Conservation (phyloP, 768 basidiomycete species). For the Rhodotorula kratochvilovae region DNA sequence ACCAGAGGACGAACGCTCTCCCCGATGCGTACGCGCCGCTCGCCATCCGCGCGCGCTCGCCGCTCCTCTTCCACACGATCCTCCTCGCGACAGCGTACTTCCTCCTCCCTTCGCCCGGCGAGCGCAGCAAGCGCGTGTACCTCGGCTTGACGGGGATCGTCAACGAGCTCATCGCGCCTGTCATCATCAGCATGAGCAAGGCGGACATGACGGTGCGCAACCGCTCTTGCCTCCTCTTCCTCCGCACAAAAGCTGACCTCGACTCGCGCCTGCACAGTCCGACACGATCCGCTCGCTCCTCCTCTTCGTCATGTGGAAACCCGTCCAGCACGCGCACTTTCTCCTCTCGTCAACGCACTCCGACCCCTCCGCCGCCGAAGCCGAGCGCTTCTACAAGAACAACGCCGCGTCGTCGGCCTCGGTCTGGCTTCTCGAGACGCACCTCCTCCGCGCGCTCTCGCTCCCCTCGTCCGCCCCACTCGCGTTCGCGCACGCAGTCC, state of each 20-base stretch:
- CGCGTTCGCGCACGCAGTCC: neutral
- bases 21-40: neutral
- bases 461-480: neutral
- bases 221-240: neutral
- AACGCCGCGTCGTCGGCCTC: conserved; percentile 1
- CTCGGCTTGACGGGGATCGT: conserved; percentile 2
- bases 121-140: neutral
- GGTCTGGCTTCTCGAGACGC: neutral
- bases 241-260: neutral
- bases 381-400: conserved; percentile 1
- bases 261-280: neutral
- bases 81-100: conserved; percentile 10
- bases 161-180: conserved; percentile 3
- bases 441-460: neutral
- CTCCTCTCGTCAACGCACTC: neutral
- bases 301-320: conserved; percentile 5
- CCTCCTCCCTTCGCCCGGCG: neutral
- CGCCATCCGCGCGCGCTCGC: conserved; percentile 5
- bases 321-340: conserved; percentile 1
- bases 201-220: neutral
- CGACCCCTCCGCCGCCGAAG: neutral
- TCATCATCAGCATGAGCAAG: neutral
- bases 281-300: neutral
- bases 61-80: conserved; percentile 30
- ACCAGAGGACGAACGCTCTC: neutral